Evolutionary conservation across 257 asterid species (phyloP), one percentile per base, ranked within the genome.

Genomic region (Solanum sitiens): DNA sequence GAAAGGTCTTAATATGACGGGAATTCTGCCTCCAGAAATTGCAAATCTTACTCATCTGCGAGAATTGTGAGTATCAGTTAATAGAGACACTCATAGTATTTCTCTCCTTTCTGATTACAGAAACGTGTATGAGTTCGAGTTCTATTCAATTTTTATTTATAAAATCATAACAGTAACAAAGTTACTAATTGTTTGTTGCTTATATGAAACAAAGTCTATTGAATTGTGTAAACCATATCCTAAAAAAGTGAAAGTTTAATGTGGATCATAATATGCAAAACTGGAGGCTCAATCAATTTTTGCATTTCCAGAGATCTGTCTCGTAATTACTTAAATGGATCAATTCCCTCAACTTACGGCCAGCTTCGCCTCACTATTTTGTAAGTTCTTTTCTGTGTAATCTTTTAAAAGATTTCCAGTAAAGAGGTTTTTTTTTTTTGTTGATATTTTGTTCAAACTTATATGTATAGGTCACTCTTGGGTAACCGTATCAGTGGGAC

Each of bases 401-500:
- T 35, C 33, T 18, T 67, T 71, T 74, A 30, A 18, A 50, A 82
- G 67, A 79, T 20, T 80, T 82, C 12, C 32, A 82, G 3, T 5
- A n/a, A 47, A 82, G 70, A 30, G 56, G 30, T 7, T 1, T 16
- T 79, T 68, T 37, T 80, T 70, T 73, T 59, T 50, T 72, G 11
- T 32, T 72, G 9, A 68, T 71, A 56, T 10, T 20, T 37, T 44
- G 65, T 45, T 56, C 70, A 25, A 86, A 79, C 87, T 82, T 63
- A 61, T 86, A 70, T 75, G 83, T 39, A 67, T 89, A 97, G 99
- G 90, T 88, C 96, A 53, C 92, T 97, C 86, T 23, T 95, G 84
- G 98, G 98, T 82, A 97, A 97, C 89, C 96, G 98, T 88, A 45
- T 97, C 21, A 89, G 93, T 25, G 98, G 99, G 77, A 18, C 53